A percentile compares a stretch with the other conserved stretches of the same genome.
Conservation (phyloP, 108 stramenopile genomes). For the Bacterosira constricta region DNA sequence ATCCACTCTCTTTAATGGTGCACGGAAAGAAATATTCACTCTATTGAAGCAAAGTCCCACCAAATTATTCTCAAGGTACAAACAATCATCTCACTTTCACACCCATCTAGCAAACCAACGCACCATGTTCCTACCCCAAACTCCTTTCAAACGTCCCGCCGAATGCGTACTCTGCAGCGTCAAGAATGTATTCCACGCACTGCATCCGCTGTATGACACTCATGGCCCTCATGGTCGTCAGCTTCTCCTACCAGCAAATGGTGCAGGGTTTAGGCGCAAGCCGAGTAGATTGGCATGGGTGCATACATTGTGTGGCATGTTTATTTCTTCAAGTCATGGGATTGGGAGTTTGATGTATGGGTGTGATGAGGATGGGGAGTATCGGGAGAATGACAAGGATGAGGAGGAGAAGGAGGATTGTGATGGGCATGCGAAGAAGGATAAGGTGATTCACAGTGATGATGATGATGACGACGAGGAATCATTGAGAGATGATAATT, state of each 20-base stretch:
- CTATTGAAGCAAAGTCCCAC: too few species aligned
- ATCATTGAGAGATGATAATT: not conserved
- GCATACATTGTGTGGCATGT: constrained; percentile 35
- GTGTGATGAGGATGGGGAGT: constrained; percentile 10
- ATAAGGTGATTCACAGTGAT: too few species aligned
- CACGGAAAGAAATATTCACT: too few species aligned
- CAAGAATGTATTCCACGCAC: constrained; percentile 47
- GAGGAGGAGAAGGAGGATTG: constrained; percentile 2
- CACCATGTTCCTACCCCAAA: too few species aligned
- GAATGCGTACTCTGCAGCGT: constrained; percentile 50
- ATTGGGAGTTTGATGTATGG: constrained; percentile 7
- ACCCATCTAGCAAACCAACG: too few species aligned
- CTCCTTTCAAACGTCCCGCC: constrained; percentile 35
- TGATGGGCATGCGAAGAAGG: too few species aligned
- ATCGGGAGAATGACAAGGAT: not conserved
- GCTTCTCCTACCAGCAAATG: constrained; percentile 16
- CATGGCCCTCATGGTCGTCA: constrained; percentile 50
- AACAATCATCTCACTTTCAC: too few species aligned
- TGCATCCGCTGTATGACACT: constrained; percentile 59
- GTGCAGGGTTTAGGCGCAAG: constrained; percentile 14
- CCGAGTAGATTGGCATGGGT: constrained; percentile 50
- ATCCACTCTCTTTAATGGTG: too few species aligned
- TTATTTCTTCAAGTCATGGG: not conserved
- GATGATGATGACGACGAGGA: not conserved
- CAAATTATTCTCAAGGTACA: too few species aligned